These are phyloP conservation scores for Fusarium heterosporum DNA, from an alignment of 2,329 filamentous ascomycete genomes.

Conservation along the genomic window DNA sequence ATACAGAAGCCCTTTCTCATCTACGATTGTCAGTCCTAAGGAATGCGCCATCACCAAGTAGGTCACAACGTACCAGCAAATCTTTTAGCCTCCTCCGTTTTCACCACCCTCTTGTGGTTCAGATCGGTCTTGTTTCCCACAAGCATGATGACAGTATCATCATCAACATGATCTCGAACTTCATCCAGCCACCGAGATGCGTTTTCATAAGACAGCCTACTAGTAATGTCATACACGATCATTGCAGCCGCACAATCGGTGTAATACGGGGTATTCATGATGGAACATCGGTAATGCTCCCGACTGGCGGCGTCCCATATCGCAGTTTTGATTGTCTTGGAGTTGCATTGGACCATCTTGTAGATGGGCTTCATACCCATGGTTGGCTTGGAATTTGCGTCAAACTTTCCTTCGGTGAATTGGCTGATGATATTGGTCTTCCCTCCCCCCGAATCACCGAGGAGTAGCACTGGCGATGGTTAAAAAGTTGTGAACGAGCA, in stretches of 20 bases:
- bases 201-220: background rate
- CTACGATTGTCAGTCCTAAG: fast-evolving
- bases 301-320: conserved; percentile 14
- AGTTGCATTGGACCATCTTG: conserved; percentile 3
- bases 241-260: background rate
- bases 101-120: background rate
- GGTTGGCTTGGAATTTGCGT: background rate
- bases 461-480: background rate
- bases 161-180: background rate
- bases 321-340: background rate
- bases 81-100: background rate
- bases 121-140: conserved; percentile 16
- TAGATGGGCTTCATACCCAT: conserved; percentile 8
- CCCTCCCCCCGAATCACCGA: conserved; percentile 8
- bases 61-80: conserved; percentile 3
- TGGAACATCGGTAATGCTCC: background rate
- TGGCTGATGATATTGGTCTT: conserved; percentile 16
- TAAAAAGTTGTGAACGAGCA: fast-evolving
- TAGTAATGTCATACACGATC: conserved; percentile 7
- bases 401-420: conserved; percentile 1
- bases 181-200: background rate
- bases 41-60: fast-evolving
- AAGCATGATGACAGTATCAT: background rate
- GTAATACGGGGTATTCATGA: background rate
- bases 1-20: conserved; percentile 4